Evolutionary conservation across 2,329 filamentous ascomycete species (phyloP).

Genomic region (Calonectria henricotiae): DNA sequence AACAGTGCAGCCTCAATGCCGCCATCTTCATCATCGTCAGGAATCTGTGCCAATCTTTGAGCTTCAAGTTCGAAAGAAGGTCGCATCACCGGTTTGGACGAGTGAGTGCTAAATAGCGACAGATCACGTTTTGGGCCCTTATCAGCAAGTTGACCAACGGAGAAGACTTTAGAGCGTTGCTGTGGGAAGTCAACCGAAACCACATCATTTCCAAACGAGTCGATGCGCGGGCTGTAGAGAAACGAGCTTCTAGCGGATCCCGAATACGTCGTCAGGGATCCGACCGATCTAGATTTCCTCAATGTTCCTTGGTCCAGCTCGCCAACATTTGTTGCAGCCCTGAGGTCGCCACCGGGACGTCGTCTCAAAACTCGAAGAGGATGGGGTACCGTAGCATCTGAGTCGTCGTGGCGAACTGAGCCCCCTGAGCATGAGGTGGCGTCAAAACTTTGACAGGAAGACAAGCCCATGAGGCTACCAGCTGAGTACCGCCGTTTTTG

Average conservation of each 20-base stretch:
- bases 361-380: conserved; percentile 79
- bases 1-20: conserved; percentile 93
- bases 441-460: conserved; percentile 74
- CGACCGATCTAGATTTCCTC: conserved; percentile 72
- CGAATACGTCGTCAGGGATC: conserved; percentile 73
- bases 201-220: conserved; percentile 50
- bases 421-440: conserved; percentile 68
- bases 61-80: conserved; percentile 92
- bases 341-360: conserved; percentile 82
- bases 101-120: conserved; percentile 75
- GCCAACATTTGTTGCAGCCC: conserved; percentile 77
- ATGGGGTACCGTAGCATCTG: conserved; percentile 60
- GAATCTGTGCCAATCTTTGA: conserved; percentile 88
- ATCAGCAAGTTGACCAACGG: conserved; percentile 73
- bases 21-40: conserved; percentile 81
- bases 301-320: conserved; percentile 70
- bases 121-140: conserved; percentile 64
- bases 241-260: conserved; percentile 75
- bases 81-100: conserved; percentile 75
- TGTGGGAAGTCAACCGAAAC: conserved; percentile 46
- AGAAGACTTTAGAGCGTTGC: conserved; percentile 66
- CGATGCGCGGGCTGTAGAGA: conserved; percentile 61
- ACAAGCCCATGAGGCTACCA: conserved; percentile 69
- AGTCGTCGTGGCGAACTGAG: conserved; percentile 67
- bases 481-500: conserved; percentile 74